Evolutionary conservation across 2,329 filamentous ascomycete genomes (phyloP).

Genomic region (Fusarium goolgardi): DNA sequence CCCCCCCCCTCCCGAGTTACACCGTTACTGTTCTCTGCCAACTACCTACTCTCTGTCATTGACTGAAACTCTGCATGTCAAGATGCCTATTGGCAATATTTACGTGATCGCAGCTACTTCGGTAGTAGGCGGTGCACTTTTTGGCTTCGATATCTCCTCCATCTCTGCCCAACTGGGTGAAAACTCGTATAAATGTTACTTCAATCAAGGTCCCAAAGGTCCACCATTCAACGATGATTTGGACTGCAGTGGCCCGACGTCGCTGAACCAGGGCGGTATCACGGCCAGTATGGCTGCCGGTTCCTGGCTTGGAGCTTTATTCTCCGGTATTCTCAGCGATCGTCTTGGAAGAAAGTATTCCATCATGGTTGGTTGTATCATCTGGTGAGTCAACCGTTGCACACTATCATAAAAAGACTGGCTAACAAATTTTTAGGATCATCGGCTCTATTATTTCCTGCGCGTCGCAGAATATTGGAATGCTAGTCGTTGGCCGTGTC

Average conservation of each 20-base stretch:
- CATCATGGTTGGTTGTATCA: constrained; percentile 62
- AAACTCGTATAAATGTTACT: constrained; percentile 54
- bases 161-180: constrained; percentile 46
- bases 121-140: constrained; percentile 43
- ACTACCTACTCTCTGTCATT: not conserved
- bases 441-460: constrained; percentile 60
- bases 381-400: constrained; percentile 57
- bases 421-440: constrained; percentile 51
- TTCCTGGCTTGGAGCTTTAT: constrained; percentile 61
- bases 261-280: constrained; percentile 63
- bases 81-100: constrained; percentile 42
- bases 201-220: constrained; percentile 52
- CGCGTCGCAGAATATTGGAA: constrained; percentile 56
- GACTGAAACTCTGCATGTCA: not conserved
- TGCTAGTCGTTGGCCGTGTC: constrained; percentile 61
- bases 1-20: not conserved
- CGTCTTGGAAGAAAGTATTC: constrained; percentile 61
- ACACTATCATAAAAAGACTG: accelerated
- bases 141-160: constrained; percentile 45
- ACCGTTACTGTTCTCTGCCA: not conserved
- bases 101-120: constrained; percentile 43
- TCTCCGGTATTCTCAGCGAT: constrained; percentile 63
- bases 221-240: constrained; percentile 48
- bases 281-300: constrained; percentile 64
- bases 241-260: constrained; percentile 51